Evolutionary conservation across 331 rosid species (phyloP).

Genomic region (Erythrophleum ivorense): DNA sequence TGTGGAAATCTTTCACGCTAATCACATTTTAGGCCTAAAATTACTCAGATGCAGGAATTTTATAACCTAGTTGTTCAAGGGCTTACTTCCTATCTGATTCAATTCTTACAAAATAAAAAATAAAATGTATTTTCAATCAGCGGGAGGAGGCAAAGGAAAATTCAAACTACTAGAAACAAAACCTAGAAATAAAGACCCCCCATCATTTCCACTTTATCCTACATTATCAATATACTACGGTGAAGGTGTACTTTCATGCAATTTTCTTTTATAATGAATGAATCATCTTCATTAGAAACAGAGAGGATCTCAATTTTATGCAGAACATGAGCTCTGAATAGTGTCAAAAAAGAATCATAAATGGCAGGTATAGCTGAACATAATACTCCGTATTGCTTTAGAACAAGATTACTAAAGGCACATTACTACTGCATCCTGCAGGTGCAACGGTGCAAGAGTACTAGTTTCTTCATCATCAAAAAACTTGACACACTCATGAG

Average conservation of each 20-base stretch:
- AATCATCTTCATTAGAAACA: neutral
- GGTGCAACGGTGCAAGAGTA: neutral
- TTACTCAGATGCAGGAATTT: neutral
- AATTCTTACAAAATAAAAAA: neutral
- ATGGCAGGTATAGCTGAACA: constrained; percentile 1
- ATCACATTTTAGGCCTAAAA: constrained; percentile 4
- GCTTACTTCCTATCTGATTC: neutral
- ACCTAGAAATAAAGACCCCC: neutral
- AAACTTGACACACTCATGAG: constrained; percentile 22
- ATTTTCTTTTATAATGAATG: neutral
- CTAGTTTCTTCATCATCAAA: neutral
- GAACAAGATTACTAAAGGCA: neutral
- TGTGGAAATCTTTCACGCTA: too few species aligned
- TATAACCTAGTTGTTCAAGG: neutral
- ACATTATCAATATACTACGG: neutral
- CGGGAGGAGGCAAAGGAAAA: neutral
- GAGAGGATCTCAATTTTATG: neutral
- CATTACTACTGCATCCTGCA: neutral
- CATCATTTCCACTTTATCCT: constrained; percentile 1
- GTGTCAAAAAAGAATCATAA: neutral
- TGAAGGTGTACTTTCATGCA: neutral
- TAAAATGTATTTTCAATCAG: neutral
- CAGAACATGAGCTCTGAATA: neutral
- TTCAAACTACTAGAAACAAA: neutral
- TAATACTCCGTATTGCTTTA: neutral